Percentiles rank a stretch among this genome's conserved stretches.
These are phyloP conservation scores for Tylopilus felleus DNA, from an alignment of 768 basidiomycete species.

Conservation along the genomic window DNA sequence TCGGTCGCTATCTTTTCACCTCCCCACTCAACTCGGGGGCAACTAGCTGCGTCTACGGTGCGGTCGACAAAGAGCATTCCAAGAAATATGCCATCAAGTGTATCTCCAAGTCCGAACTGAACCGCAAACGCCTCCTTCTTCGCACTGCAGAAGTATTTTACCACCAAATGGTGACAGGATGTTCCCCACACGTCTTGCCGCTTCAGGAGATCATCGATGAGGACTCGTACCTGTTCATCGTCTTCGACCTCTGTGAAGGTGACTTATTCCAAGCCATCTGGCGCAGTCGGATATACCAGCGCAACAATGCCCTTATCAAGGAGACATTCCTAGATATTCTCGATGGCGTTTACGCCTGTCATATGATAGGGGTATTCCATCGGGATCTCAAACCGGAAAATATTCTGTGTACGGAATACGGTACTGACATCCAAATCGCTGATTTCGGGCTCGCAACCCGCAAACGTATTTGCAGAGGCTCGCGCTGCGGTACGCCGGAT, in stretches of 20 bases:
- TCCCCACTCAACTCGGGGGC: slow-evolving; percentile 69
- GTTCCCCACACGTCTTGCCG: slow-evolving; percentile 61
- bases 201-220: slow-evolving; percentile 64
- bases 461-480: slow-evolving; percentile 42
- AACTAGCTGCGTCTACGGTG: slow-evolving; percentile 76
- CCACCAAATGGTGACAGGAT: slow-evolving; percentile 49
- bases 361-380: slow-evolving; percentile 69
- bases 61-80: slow-evolving; percentile 46
- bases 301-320: slow-evolving; percentile 61
- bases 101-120: slow-evolving; percentile 54
- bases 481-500: slow-evolving; percentile 56
- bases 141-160: slow-evolving; percentile 69
- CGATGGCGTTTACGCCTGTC: slow-evolving; percentile 75
- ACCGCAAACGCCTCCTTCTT: slow-evolving; percentile 51
- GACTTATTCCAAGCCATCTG: slow-evolving; percentile 77
- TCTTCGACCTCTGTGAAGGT: slow-evolving; percentile 55
- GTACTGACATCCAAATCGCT: slow-evolving; percentile 54
- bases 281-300: slow-evolving; percentile 46
- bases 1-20: slow-evolving; percentile 61
- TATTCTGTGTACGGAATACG: slow-evolving; percentile 56
- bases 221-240: slow-evolving; percentile 60
- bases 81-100: slow-evolving; percentile 73
- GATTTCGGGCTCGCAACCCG: slow-evolving; percentile 76
- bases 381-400: slow-evolving; percentile 89
- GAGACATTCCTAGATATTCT: slow-evolving; percentile 73